Evolutionary conservation across 306 rosid genomes (phyloP), one percentile per base, ranked within the genome.

Genomic region (Macrotyloma uniflorum): DNA sequence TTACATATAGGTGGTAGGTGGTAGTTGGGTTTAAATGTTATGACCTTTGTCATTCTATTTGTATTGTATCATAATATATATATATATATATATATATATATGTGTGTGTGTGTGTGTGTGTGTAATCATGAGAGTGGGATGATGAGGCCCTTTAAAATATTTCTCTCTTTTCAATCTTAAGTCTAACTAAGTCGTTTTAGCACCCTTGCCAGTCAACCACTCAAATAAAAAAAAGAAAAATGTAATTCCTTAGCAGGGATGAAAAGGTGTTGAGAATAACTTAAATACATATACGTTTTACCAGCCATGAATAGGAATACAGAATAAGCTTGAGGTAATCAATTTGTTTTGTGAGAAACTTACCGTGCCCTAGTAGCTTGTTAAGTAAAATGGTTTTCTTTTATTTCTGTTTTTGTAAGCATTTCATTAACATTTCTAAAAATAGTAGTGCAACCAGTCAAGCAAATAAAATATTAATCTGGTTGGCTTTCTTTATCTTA

Each of bases 161-260:
- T n/a, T n/a, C n/a, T n/a, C n/a, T n/a, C n/a, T n/a, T n/a, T n/a
- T n/a, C n/a, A n/a, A n/a, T n/a, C n/a, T n/a, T n/a, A n/a, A n/a
- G n/a, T n/a, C n/a, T n/a, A 26, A 70, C 32, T 16, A 62, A 33
- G 36, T 75, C n/a, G 53, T 26, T 26, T 26, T 26, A 26, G 2
- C 28, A 26, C 28, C 40, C 57, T 22, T 11, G 58, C 14, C 28
- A 66, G 66, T 23, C 58, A 73, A n/a, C 67, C 15, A 32, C 36
- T 47, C 57, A 72, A 73, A 57, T 61, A n/a, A n/a, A n/a, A n/a
- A n/a, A 18, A 58, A 83, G 67, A 50, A 43, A 46, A 6, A 40
- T 20, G 50, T 1, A 62, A 38, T 38, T n/a, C 47, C 77, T 49
- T 32, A 19, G 10, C 1, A 23, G 10, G 53, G 40, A 47, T 12